Base-by-base conservation (phyloP, 2,329 filamentous ascomycete genomes). In the Dothidotthia symphoricarpi region DNA sequence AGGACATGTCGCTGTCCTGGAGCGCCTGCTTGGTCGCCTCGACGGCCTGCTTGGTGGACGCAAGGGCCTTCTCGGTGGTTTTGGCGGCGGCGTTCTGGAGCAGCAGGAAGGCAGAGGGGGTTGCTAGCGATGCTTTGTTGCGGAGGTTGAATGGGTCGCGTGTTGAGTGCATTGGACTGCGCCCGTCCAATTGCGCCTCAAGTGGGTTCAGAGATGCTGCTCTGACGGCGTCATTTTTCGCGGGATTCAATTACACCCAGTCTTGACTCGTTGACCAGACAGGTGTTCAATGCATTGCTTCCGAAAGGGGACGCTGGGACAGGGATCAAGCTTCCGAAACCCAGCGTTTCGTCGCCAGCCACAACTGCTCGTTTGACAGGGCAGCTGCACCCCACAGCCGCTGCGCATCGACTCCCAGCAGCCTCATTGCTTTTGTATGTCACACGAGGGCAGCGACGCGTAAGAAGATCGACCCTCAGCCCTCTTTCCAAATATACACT, bases 101-200 rank as follows among this genome's bases (percentile, higher is more conserved):
- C 36, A 63, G 46, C 15, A 51, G 40, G 35, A 64, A 49, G 36
- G 61, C 57, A 19, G 61, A 51, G 13, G 55, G 50, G 31, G 60
- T 39, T 32, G 59, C 48, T 41, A 46, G 47, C 9, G 53, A 47
- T 41, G 59, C 49, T 52, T 53, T 56, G 44, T 47, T 57, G 51
- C 69, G 69, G 47, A 72, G 54, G 52, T 67, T 69, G 64, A 73
- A 72, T 11, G 70, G 68, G 53, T 72, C 70, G 49, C 70, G 62
- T 46, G 51, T 51, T 49, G 64, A 69, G 64, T 71, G 68, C 69
- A 72, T 71, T 28, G 38, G 31, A 22, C 19, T 6, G 19, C 19
- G 19, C 19, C 19, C 31, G 64, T 39, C 63, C 61, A 27, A 55
- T 47, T 36, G 16, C 36, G 19, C 19, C 19, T 22, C 19, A 22